phyloP scores from a whole-genome alignment of 352 stramenopile species.

The Phytophthora multivora region DNA sequence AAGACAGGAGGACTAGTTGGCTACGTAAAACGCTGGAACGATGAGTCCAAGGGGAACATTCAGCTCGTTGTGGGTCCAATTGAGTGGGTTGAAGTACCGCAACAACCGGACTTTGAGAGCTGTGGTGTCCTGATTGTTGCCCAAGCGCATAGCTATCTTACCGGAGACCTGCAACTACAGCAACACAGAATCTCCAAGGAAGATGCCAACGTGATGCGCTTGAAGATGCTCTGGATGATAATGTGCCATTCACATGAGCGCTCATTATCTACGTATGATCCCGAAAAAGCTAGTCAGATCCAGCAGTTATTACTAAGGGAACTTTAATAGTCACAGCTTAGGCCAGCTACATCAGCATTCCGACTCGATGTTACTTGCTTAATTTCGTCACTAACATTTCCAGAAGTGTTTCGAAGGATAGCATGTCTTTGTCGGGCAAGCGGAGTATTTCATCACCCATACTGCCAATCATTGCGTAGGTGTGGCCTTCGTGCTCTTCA shows the following conservation, averaged over 20 bases:
- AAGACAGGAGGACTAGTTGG: neutral
- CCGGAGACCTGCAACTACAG: neutral
- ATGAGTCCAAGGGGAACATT: neutral
- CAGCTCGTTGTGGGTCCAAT: neutral
- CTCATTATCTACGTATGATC: neutral
- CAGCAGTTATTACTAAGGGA: neutral
- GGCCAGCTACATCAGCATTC: too few species aligned
- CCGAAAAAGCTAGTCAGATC: neutral
- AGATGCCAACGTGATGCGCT: conserved; percentile 3
- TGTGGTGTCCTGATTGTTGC: neutral
- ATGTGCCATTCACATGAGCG: conserved; percentile 2
- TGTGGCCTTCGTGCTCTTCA: neutral
- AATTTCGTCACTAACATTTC: conserved; percentile 1
- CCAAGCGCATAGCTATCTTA: neutral
- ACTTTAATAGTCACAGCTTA: neutral
- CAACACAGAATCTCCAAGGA: neutral
- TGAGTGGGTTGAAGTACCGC: neutral
- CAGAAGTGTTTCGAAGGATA: neutral
- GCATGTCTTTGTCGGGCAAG: neutral
- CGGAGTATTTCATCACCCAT: neutral
- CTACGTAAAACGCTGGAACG: neutral
- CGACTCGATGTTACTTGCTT: conserved; percentile 8
- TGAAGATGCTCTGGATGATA: conserved; percentile 7
- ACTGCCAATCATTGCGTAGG: neutral
- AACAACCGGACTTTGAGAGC: neutral